Evolutionary conservation across 2,329 filamentous ascomycete species (phyloP), one percentile per base, ranked within the genome.

Genomic region (Claviceps sp.): DNA sequence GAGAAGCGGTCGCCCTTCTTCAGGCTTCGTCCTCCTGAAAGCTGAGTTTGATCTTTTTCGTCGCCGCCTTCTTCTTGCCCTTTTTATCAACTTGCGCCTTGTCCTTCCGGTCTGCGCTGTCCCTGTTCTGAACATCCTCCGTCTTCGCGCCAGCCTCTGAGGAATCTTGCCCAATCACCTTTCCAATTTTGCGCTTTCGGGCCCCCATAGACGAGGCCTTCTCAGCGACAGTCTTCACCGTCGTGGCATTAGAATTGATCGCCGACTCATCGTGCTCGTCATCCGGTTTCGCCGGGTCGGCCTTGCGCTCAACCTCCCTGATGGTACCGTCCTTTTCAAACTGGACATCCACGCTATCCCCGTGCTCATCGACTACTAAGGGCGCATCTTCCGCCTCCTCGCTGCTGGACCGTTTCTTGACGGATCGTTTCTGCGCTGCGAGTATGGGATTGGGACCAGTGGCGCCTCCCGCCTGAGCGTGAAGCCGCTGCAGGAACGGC

Each of bases 381-480:
- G 87, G 87, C 48, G 75, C 83, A 64, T 91, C 87, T 58, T 91
- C 87, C 13, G 84, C 85, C 54, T 89, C 81, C 42, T 83, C 82
- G 58, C 84, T 81, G 54, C 71, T 78, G 16, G 77, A 79, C 38
- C 74, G 75, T 67, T 71, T 77, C 68, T 72, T 77, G 53, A 61
- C 66, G 48, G 73, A 69, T n/a, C 77, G 69, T 2, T 76, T 68
- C 18, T 70, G 71, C 5, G 68, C 70, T 1, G 75, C 71, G 40
- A 79, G 68, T 43, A 78, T 68, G 4, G 75, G 73, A 52, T 80
- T 75, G 59, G 79, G 70, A 40, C 76, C 67, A 66, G 72, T 62
- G 72, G 65, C 61, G 67, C 67, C 65, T 63, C 73, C 62, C 70
- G 66, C 62, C 65, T 80, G 67, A 58, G 77, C 72, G 70, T 75